Percentiles rank a stretch among this genome's conserved stretches.
Conservation (phyloP, 2,329 filamentous ascomycete species). For the Fusarium sp. region DNA sequence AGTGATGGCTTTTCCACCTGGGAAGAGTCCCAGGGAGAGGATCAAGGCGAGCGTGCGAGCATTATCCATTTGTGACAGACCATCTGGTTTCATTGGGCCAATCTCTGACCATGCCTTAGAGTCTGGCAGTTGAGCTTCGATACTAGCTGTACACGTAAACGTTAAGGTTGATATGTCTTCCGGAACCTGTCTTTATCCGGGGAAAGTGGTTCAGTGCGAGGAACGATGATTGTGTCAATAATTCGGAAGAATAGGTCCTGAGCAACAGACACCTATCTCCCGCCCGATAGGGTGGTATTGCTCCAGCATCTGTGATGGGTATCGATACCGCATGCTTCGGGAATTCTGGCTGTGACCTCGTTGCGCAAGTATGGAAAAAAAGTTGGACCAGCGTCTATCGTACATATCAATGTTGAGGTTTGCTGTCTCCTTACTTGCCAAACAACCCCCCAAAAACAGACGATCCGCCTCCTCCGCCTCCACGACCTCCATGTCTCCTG, state of each 20-base stretch:
- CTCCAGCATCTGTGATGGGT: background rate
- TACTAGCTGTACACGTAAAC: background rate
- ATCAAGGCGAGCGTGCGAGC: too few relatives aligned
- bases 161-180: background rate
- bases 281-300: background rate
- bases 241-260: background rate
- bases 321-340: background rate
- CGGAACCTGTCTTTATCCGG: too few relatives aligned
- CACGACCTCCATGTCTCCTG: conserved; percentile 58
- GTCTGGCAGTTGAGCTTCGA: background rate
- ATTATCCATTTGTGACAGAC: too few relatives aligned
- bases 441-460: conserved; percentile 57
- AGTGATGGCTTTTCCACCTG: background rate
- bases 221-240: background rate
- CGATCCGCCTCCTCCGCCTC: conserved; percentile 52
- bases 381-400: background rate
- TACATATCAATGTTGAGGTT: background rate
- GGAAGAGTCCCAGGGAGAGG: background rate
- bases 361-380: background rate
- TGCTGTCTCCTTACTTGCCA: conserved; percentile 51
- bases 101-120: background rate
- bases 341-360: background rate
- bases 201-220: background rate
- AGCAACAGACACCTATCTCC: background rate
- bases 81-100: background rate